A percentile compares a stretch with the other conserved stretches of the same genome.
Evolutionary conservation across 352 stramenopile genomes (phyloP).

Genomic region (Detonula confervacea): DNA sequence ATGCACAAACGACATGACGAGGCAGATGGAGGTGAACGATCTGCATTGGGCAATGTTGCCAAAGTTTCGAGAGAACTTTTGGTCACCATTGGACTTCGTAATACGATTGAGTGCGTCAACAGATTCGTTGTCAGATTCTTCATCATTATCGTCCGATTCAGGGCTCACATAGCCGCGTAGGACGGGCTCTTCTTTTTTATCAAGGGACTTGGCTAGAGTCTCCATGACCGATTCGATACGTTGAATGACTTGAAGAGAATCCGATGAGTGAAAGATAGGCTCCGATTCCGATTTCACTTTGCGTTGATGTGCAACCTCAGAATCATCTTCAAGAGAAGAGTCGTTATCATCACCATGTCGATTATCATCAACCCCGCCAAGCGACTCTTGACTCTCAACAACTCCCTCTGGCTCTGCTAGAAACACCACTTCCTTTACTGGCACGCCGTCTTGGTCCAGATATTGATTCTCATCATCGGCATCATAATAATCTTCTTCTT

Average conservation of each 20-base stretch:
- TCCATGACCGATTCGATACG: conserved; percentile 59
- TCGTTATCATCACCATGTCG: not conserved
- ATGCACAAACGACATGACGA: conserved; percentile 81
- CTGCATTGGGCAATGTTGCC: conserved; percentile 64
- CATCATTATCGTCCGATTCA: conserved; percentile 9
- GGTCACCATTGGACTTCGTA: conserved; percentile 9
- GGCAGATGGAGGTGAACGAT: conserved; percentile 68
- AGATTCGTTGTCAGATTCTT: conserved; percentile 20
- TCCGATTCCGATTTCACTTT: not conserved
- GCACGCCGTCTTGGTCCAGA: not conserved
- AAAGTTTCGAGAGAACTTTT: conserved; percentile 37
- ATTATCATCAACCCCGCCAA: conserved; percentile 1
- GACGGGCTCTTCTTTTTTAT: conserved; percentile 37
- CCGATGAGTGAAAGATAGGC: conserved; percentile 22
- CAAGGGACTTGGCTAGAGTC: conserved; percentile 31
- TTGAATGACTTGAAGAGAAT: conserved; percentile 50
- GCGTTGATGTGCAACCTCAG: not conserved
- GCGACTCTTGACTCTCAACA: not conserved
- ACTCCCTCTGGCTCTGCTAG: not conserved
- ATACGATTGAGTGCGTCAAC: conserved; percentile 6
- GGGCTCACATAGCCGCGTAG: conserved; percentile 27
- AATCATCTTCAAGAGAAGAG: not conserved
- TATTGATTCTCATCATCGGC: conserved; percentile 32
- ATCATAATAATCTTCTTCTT: conserved; percentile 23
- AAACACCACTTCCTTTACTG: conserved; percentile 22